Evolutionary conservation across 202 grass and related monocot genomes (phyloP).

Genomic region (Saccharum hybrid): DNA sequence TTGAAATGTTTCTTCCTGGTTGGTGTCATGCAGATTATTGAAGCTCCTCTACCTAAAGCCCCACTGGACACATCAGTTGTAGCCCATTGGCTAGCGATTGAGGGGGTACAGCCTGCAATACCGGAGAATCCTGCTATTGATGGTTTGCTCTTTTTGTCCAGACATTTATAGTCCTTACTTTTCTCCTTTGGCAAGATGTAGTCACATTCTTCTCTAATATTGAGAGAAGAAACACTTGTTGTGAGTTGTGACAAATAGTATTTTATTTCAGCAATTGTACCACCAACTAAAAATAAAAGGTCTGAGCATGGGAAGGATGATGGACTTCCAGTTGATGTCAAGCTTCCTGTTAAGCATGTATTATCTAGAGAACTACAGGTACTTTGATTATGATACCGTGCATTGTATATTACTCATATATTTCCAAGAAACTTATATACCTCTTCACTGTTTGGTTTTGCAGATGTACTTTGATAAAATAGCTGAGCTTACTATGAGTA

Average conservation of each 20-base stretch:
- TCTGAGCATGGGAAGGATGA: constrained; percentile 83
- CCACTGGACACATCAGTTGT: constrained; percentile 89
- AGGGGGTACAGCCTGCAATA: constrained; percentile 93
- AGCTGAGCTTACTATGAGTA: constrained; percentile 83
- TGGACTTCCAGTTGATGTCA: constrained; percentile 78
- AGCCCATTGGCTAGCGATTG: constrained; percentile 92
- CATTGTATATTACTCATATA: constrained; percentile 13
- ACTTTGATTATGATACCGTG: constrained; percentile 18
- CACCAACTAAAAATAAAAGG: constrained; percentile 82
- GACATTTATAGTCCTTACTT: constrained; percentile 13
- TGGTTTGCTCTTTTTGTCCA: constrained; percentile 51
- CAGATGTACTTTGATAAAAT: constrained; percentile 99
- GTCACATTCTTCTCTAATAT: constrained; percentile 31
- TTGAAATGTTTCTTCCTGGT: constrained; percentile 39
- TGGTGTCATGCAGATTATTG: constrained; percentile 66
- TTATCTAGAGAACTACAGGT: constrained; percentile 97
- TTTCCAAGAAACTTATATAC: constrained; percentile 22
- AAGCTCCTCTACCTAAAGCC: constrained; percentile 84
- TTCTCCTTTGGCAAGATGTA: constrained; percentile 8
- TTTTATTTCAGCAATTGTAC: constrained; percentile 71
- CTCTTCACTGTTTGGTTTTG: constrained; percentile 47
- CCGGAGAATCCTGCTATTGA: constrained; percentile 94
- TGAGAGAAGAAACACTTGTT: background rate
- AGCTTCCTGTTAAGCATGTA: constrained; percentile 98
- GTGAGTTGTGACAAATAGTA: background rate